Percentiles rank a stretch among this genome's conserved stretches.
These are phyloP conservation scores for Dendrocalamus latiflorus DNA, from an alignment of 202 grass and related monocot species.

Conservation along the genomic window DNA sequence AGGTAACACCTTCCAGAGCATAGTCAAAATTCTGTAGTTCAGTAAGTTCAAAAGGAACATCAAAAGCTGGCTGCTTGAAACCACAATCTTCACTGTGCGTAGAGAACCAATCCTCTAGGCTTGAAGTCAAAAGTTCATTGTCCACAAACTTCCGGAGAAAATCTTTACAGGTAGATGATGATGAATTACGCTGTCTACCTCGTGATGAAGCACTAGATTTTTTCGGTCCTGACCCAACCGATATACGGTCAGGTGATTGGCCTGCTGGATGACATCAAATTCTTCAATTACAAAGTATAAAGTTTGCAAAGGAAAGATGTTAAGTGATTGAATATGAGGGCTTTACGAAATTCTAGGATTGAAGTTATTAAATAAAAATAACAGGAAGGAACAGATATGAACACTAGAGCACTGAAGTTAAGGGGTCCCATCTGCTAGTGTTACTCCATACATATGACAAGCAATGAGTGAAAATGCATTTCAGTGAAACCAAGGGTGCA, in stretches of 20 bases:
- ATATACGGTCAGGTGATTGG: slow-evolving; percentile 62
- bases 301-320: not conserved
- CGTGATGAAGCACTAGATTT: slow-evolving; percentile 46
- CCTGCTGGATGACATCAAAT: slow-evolving; percentile 27
- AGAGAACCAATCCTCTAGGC: slow-evolving; percentile 85
- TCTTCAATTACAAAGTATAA: not conserved
- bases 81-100: slow-evolving; percentile 50
- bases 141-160: slow-evolving; percentile 95
- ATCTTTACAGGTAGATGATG: slow-evolving; percentile 74
- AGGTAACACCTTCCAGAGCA: slow-evolving; percentile 83
- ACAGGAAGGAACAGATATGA: not conserved
- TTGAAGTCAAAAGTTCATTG: slow-evolving; percentile 70
- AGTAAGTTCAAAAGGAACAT: slow-evolving; percentile 65
- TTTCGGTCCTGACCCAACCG: slow-evolving; percentile 53
- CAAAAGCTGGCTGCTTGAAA: slow-evolving; percentile 55
- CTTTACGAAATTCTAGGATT: not conserved
- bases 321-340: not conserved
- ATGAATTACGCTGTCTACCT: slow-evolving; percentile 37
- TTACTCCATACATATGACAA: not conserved
- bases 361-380: not conserved
- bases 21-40: slow-evolving; percentile 92
- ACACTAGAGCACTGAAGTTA: not conserved
- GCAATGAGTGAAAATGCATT: not conserved
- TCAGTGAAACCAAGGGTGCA: not conserved
- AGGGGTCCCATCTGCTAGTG: not conserved